Base-by-base conservation (phyloP, 2,329 filamentous ascomycete genomes). In the Ophiosphaerella herpotricha region DNA sequence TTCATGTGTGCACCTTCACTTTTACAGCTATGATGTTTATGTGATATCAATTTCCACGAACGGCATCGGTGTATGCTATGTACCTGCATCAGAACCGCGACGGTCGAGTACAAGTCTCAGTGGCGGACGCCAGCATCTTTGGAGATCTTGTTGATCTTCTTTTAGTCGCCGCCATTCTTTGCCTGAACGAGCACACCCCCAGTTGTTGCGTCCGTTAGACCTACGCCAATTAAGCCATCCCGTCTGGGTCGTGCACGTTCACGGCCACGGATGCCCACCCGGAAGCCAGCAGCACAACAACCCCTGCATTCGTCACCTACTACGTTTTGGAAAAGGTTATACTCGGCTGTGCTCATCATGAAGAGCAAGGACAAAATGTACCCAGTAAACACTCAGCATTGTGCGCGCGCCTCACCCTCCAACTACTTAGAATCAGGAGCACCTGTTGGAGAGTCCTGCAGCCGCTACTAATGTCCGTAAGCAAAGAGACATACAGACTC, bases 171-270 rank as follows among this genome's bases (percentile, higher is more conserved):
- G 56, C 56, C 53, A 52, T 54, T 63, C 62, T 60, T 56, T 68
- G 50, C 66, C 63, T 46, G 46, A 64, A 62, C 36, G 41, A 58
- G 62, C 37, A 50, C 45, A 52, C 56, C 54, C 54, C 58, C 54
- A 63, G 54, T 62, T 58, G 58, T 66, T 60, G 62, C 61, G 60
- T 54, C 67, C 60, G 60, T 60, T 66, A 62, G 62, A 50, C 54
- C 59, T 46, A 66, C 67, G 62, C 66, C 65, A 61, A 53, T 54
- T 58, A 64, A 70, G 67, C 67, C 66, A 55, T 60, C 64, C 66
- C 64, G 61, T 58, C 63, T 63, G 62, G 61, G 62, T 66, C 62
- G 58, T 63, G 65, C 66, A 62, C 63, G 62, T 63, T 61, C 54
- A 42, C 46, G 43, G 60, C 58, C 52, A 48, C 56, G 57, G 57